Conservation (phyloP, 2,329 filamentous ascomycete genomes). For the Colletotrichum sp. region DNA sequence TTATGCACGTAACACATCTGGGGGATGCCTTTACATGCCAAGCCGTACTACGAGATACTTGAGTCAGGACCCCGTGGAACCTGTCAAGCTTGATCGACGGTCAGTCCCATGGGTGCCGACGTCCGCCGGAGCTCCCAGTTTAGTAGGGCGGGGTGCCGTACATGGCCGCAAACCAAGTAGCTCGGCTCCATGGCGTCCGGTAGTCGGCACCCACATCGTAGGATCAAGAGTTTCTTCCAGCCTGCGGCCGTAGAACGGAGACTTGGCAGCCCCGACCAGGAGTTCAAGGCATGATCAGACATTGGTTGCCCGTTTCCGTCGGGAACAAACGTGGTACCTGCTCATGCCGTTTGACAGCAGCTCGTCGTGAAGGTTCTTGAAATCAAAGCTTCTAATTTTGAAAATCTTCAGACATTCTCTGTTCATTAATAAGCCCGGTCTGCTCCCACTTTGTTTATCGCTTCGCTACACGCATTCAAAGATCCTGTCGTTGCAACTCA, state of each 20-base stretch:
- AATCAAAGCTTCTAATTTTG: not conserved
- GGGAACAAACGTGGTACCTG: too few species aligned
- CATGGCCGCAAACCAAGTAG: not conserved
- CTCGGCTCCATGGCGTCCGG: fast-evolving
- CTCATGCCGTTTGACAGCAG: too few species aligned
- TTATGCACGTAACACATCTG: not conserved
- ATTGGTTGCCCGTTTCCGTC: too few species aligned
- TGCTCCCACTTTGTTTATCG: not conserved
- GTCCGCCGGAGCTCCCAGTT: not conserved
- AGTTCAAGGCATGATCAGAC: not conserved
- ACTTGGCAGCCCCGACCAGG: not conserved
- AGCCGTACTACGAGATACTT: not conserved
- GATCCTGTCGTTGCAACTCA: not conserved
- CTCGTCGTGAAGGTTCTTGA: too few species aligned
- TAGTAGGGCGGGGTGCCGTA: not conserved
- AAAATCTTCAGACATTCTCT: too few species aligned
- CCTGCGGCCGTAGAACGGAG: not conserved
- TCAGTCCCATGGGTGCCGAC: not conserved
- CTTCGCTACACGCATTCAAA: too few species aligned
- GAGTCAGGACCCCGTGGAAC: not conserved
- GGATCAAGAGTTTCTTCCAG: not conserved
- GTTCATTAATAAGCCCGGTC: too few species aligned
- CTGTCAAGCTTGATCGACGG: not conserved
- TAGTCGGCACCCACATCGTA: fast-evolving
- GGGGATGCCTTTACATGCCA: not conserved